Evolutionary conservation across 495 filamentous ascomycete species (phyloP), one percentile per base, ranked within the genome.

Genomic region (Penicillium fimorum): DNA sequence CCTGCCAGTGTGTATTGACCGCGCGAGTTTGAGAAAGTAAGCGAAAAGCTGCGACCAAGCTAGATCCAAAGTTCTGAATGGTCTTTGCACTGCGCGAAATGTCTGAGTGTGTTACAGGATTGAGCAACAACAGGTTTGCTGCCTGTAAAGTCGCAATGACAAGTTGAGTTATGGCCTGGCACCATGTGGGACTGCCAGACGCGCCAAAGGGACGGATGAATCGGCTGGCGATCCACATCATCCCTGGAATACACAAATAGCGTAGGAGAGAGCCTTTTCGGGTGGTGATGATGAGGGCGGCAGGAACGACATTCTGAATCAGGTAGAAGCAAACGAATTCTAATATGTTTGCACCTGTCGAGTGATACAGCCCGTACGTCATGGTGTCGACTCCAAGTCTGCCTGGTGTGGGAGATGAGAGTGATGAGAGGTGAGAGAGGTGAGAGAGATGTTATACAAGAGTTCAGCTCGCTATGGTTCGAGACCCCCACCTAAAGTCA

Each of bases 281-380:
- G 7, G 55, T 47, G 15, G 48, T 52, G 18, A 57, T 44, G 12
- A 57, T 13, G 40, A 57, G 24, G 13, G 35, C 7, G 12, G 29
- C 55, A 11, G 55, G 55, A 2, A 45, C 8, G 2, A 37, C 18
- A 43, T 20, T 56, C 18, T 56, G 54, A 2, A 56, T 30, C 0
- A 50, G 13, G 4, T 43, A 56, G 40, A 44, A 50, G 8, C 24
- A 40, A 9, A 15, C 1, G 25, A 57, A 57, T 13, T 50, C 47
- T 17, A 40, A 11, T 22, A 45, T 35, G 29, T 57, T 51, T 13
- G 47, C 54, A 9, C 22, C 13, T 13, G 46, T 49, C 10, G 54
- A 50, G 13, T 57, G 22, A 22, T 57, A 29, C 2, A 57, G 22
- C 5, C 55, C 55, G 11, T 57, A 51, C 55, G 52, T 52, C 45